A percentile compares a stretch with the other conserved stretches of the same genome.
Evolutionary conservation across 1,284 basidiomycete genomes (phyloP).

Genomic region (Erythrobasidium hasegawianum): DNA sequence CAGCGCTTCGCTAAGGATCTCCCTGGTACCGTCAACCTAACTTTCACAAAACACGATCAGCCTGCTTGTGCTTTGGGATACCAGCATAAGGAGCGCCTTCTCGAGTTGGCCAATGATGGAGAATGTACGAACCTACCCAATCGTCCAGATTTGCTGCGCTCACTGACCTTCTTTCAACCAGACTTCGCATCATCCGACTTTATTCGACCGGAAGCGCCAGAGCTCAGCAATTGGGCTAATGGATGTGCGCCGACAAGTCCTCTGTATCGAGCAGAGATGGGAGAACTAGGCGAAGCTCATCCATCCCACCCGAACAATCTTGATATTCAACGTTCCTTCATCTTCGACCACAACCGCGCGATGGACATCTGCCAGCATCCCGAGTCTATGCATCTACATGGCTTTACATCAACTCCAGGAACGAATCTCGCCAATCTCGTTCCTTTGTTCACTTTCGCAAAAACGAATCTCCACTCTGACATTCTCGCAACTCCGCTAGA

Average conservation of each 20-base stretch:
- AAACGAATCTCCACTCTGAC: conserved; percentile 50
- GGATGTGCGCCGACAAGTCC: conserved; percentile 32
- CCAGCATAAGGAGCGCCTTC: conserved; percentile 49
- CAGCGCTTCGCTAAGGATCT: conserved; percentile 48
- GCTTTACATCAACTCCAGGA: conserved; percentile 44
- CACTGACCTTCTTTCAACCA: conserved; percentile 3
- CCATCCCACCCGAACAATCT: conserved; percentile 26
- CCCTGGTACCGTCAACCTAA: conserved; percentile 48
- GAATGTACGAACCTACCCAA: conserved; percentile 49
- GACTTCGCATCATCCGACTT: conserved; percentile 34
- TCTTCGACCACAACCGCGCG: conserved; percentile 52
- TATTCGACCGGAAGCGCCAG: conserved; percentile 28
- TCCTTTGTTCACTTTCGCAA: conserved; percentile 46
- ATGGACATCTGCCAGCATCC: conserved; percentile 56
- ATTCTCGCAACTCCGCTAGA: conserved; percentile 54
- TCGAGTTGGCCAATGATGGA: conserved; percentile 50
- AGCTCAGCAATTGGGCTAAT: conserved; percentile 35
- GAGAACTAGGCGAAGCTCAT: conserved; percentile 26
- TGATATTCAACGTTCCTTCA: conserved; percentile 45
- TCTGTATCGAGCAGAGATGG: conserved; percentile 24
- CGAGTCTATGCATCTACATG: conserved; percentile 45
- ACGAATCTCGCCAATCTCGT: conserved; percentile 45
- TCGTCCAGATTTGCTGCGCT: neutral
- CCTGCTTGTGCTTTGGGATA: conserved; percentile 53
- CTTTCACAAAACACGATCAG: conserved; percentile 54